Conservation (phyloP, 495 filamentous ascomycete genomes). For the Penicillium psychrofluorescens region DNA sequence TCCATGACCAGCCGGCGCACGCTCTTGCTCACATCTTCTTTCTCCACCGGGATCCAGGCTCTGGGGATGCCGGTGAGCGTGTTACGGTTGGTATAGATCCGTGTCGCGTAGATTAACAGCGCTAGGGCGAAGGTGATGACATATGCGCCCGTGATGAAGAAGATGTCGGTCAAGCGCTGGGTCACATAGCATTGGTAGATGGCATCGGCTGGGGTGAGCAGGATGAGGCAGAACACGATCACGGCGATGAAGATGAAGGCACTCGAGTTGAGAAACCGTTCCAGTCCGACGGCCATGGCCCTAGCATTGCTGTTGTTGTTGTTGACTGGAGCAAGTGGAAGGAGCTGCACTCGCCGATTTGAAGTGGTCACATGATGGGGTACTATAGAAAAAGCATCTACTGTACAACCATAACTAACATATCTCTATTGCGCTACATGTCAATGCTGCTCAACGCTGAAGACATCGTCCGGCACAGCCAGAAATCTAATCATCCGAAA, state of each 20-base stretch:
- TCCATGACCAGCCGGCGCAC: constrained; percentile 68
- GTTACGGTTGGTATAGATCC: constrained; percentile 82
- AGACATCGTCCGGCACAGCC: too few relatives aligned
- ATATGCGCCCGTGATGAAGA: constrained; percentile 75
- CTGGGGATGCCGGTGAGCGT: constrained; percentile 79
- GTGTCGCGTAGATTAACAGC: constrained; percentile 68
- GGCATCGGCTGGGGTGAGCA: constrained; percentile 76
- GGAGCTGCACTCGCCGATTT: too few relatives aligned
- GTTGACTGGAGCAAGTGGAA: too few relatives aligned
- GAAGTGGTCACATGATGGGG: too few relatives aligned
- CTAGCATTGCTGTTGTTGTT: too few relatives aligned
- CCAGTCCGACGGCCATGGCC: constrained; percentile 48
- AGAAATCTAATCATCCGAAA: constrained; percentile 27
- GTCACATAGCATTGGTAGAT: constrained; percentile 68
- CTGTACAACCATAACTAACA: too few relatives aligned
- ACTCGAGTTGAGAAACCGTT: constrained; percentile 74
- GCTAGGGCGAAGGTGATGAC: constrained; percentile 65
- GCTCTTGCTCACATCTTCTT: constrained; percentile 60
- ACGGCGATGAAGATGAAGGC: constrained; percentile 73
- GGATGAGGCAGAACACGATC: constrained; percentile 61
- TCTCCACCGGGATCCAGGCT: constrained; percentile 71
- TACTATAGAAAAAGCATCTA: too few relatives aligned
- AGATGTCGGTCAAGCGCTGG: constrained; percentile 66
- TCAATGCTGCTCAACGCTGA: too few relatives aligned
- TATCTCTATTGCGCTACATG: too few relatives aligned